These are phyloP conservation scores for Carpinus fangiana DNA, from an alignment of 306 rosid genomes.

Conservation along the genomic window DNA sequence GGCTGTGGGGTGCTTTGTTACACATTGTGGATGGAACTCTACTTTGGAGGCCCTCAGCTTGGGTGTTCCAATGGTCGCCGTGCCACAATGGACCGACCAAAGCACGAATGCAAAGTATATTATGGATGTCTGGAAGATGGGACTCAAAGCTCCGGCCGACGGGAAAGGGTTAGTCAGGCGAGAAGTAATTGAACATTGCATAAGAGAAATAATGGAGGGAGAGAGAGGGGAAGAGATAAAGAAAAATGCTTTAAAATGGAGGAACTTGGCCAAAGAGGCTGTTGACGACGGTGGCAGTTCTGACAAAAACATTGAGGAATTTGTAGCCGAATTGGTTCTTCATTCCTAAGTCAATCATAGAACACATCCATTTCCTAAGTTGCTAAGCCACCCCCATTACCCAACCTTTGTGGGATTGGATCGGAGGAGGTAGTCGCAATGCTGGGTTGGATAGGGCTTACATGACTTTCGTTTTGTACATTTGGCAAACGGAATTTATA, in stretches of 20 bases:
- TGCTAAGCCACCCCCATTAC: too few relatives aligned
- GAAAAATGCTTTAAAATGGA: neutral
- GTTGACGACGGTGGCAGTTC: neutral
- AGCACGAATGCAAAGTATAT: neutral
- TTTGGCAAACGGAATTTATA: too few relatives aligned
- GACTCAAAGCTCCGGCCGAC: neutral
- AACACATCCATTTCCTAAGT: too few relatives aligned
- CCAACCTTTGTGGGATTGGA: too few relatives aligned
- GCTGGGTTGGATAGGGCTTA: too few relatives aligned
- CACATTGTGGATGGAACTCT: neutral
- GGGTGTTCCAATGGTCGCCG: neutral
- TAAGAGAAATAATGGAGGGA: constrained; percentile 1
- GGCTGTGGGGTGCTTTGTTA: constrained; percentile 1
- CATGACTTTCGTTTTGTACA: too few relatives aligned
- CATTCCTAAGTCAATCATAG: neutral
- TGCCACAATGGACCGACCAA: neutral
- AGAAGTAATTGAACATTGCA: neutral
- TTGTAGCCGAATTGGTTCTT: neutral
- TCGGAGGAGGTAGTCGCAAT: too few relatives aligned
- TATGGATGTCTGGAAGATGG: constrained; percentile 11
- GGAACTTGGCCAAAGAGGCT: neutral
- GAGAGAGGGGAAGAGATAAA: neutral
- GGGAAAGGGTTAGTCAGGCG: neutral
- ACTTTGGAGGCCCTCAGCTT: constrained; percentile 1
- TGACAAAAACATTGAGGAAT: neutral